Evolutionary conservation across 306 rosid species (phyloP).

Genomic region (Crotalaria pallida): DNA sequence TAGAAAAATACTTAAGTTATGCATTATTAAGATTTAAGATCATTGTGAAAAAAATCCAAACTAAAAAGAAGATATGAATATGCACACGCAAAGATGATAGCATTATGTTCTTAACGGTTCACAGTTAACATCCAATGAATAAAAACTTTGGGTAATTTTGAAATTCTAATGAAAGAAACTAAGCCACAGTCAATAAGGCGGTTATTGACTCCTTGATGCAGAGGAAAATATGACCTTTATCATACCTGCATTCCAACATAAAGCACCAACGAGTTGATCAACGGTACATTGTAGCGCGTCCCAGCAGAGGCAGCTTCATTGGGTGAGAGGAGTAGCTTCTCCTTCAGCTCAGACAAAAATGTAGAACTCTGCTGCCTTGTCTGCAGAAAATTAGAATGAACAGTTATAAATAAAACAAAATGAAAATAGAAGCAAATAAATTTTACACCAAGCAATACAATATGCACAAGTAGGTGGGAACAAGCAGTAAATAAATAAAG

Average conservation of each 20-base stretch:
- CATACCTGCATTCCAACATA: conserved; percentile 98
- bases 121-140: not conserved
- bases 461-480: not conserved
- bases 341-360: conserved; percentile 79
- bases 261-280: conserved; percentile 90
- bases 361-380: conserved; percentile 61
- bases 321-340: conserved; percentile 71
- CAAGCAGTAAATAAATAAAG: not conserved
- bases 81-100: not conserved
- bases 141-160: not conserved
- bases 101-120: not conserved
- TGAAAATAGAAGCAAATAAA: not conserved
- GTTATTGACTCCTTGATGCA: not conserved
- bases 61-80: not conserved
- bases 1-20: not conserved
- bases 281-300: conserved; percentile 83
- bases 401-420: not conserved
- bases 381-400: conserved; percentile 40
- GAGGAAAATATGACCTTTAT: not conserved
- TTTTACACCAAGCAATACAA: not conserved
- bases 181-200: not conserved
- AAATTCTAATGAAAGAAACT: not conserved
- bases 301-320: conserved; percentile 83
- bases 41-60: not conserved
- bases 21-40: not conserved